Evolutionary conservation across 192 early-diverging fungal genomes (phyloP).

Genomic region (Entophlyctis luteolus): DNA sequence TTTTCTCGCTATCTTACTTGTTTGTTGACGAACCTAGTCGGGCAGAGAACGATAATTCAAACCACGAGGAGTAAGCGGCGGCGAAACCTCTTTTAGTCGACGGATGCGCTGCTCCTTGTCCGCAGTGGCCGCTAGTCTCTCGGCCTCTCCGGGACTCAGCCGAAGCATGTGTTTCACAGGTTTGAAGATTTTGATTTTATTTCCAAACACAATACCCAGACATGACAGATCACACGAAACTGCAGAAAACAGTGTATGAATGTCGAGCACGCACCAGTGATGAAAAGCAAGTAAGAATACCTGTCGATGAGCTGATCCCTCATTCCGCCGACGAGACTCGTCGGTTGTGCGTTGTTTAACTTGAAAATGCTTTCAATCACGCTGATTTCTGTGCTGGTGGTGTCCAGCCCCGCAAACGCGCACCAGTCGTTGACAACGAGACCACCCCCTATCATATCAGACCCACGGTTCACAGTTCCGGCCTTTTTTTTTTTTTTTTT

Average conservation of each 20-base stretch:
- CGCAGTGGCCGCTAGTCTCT: background rate
- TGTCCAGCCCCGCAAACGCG: conserved; percentile 96
- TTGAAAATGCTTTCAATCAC: conserved; percentile 98
- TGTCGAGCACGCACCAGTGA: too few species aligned
- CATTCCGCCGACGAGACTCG: conserved; percentile 89
- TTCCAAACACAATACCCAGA: too few species aligned
- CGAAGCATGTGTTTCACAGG: background rate
- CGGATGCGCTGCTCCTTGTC: background rate
- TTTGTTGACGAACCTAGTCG: conserved; percentile 4
- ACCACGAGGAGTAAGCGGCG: too few species aligned
- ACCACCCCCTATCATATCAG: conserved; percentile 93
- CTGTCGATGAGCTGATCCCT: conserved; percentile 88
- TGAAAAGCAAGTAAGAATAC: too few species aligned
- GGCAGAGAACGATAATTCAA: background rate
- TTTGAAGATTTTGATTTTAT: background rate
- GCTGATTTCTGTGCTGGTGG: conserved; percentile 90
- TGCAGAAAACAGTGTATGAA: too few species aligned
- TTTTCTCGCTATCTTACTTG: background rate
- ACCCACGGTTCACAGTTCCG: conserved; percentile 97
- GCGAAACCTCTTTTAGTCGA: background rate
- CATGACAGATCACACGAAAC: too few species aligned
- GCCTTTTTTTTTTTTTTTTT: conserved; percentile 50
- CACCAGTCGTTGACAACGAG: conserved; percentile 98
- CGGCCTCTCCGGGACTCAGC: conserved; percentile 8
- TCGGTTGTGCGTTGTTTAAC: conserved; percentile 85